Evolutionary conservation across 1,284 basidiomycete species (phyloP), one percentile per base, ranked within the genome.

Genomic region (Leccinum subrobustum): DNA sequence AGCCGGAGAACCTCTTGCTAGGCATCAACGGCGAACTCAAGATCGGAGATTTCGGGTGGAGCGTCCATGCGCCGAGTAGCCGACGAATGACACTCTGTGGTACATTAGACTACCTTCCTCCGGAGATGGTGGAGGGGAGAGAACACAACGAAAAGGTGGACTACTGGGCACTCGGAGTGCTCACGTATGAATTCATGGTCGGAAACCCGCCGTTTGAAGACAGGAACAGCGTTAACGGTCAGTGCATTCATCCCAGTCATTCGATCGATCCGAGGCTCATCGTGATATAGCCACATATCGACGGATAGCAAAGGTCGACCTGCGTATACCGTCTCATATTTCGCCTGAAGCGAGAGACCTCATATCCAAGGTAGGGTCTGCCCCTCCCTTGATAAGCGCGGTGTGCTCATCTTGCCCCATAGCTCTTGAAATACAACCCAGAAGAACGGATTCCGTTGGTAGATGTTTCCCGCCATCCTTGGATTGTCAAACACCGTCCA

Each of bases 31-130:
- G 96, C 51, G 96, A 99, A 73, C 81, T 99, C 65, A 99, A 99
- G 83, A 98, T 99, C 65, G 97, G 88, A 6, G 97, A 99, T 76
- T 99, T 99, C 76, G 97, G 97, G 6, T 99, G 97, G 96, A 95
- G 92, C 70, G 96, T 99, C 3, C 97, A 99, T 74, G 97, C 97
- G 0, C 97, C 96, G 0, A 88, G 93, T 0, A 93, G 95, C 73
- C 79, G 94, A 64, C 79, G 95, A 48, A 90, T 85, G 73, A 98
- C 95, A 0, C 81, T 98, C 4, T 98, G 96, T 69, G 96, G 96
- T 3, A 99, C 97, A 3, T 79, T 98, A 53, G 97, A 99, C 75
- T 99, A 99, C 72, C 83, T 99, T 1, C 96, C 97, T 0, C 97
- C 97, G 12, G 97, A 99, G 79, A 99, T 99, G 97, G 92, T 99